Percentiles rank a stretch among this genome's conserved stretches.
Evolutionary conservation across 495 filamentous ascomycete species (phyloP).

Genomic region (Aspergillus sclerotiicarbonarius): DNA sequence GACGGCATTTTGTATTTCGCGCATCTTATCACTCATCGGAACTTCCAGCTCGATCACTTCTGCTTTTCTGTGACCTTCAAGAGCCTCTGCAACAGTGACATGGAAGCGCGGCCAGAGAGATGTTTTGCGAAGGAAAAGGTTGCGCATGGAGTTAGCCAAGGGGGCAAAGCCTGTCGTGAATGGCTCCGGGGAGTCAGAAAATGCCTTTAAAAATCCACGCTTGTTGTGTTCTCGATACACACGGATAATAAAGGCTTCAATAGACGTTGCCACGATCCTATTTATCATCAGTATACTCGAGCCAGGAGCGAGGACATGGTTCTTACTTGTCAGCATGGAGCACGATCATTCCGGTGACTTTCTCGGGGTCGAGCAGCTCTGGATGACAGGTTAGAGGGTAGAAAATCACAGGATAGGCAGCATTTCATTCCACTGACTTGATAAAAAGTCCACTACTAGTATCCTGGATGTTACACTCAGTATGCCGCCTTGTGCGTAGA

Average conservation of each 20-base stretch:
- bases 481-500: constrained; percentile 86
- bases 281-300: constrained; percentile 12
- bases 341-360: constrained; percentile 82
- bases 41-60: constrained; percentile 97
- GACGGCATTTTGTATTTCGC: constrained; percentile 86
- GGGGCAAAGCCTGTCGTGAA: constrained; percentile 90
- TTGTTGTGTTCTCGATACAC: constrained; percentile 94
- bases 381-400: constrained; percentile 22
- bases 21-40: constrained; percentile 95
- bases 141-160: constrained; percentile 85
- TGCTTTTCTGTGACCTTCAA: constrained; percentile 89
- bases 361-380: constrained; percentile 74
- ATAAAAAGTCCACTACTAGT: constrained; percentile 86
- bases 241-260: constrained; percentile 92
- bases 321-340: constrained; percentile 77
- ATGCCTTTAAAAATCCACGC: constrained; percentile 89
- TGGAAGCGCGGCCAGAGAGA: constrained; percentile 97
- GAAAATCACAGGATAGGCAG: background rate
- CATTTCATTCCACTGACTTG: constrained; percentile 43
- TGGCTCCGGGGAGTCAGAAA: constrained; percentile 91
- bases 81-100: constrained; percentile 76
- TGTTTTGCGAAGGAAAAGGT: constrained; percentile 84
- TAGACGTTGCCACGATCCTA: constrained; percentile 78
- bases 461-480: constrained; percentile 97
- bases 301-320: background rate